phyloP scores from a whole-genome alignment of 108 stramenopile species.

The Skeletonema costatum region DNA sequence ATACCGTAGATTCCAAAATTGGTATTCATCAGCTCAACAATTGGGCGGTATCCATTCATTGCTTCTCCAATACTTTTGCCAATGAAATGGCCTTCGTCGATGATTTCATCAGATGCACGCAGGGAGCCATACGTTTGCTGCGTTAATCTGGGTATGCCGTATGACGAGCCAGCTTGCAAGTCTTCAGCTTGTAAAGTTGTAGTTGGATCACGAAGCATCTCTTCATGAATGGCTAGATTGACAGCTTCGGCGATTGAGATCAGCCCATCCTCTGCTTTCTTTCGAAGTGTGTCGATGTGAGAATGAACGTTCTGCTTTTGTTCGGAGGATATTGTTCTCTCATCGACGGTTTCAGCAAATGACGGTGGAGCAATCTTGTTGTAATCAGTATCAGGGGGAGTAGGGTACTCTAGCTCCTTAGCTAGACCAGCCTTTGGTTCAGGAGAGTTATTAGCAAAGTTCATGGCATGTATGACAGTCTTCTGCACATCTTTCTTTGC shows the following conservation, averaged over 20 bases:
- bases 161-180: conserved; percentile 70
- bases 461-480: conserved; percentile 50
- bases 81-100: conserved; percentile 80
- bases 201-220: conserved; percentile 65
- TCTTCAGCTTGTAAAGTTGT: conserved; percentile 73
- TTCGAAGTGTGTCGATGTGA: conserved; percentile 29
- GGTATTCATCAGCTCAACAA: conserved; percentile 77
- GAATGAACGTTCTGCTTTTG: conserved; percentile 17
- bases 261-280: conserved; percentile 40
- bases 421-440: conserved; percentile 51
- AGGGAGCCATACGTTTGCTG: conserved; percentile 65
- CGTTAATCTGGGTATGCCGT: conserved; percentile 64
- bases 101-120: conserved; percentile 72
- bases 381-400: conserved; percentile 61
- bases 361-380: conserved; percentile 42
- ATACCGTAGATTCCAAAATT: conserved; percentile 82
- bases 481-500: conserved; percentile 28
- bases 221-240: conserved; percentile 75
- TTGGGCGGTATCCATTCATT: conserved; percentile 78
- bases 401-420: conserved; percentile 64
- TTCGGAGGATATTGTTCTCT: conserved; percentile 25
- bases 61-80: conserved; percentile 74
- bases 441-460: conserved; percentile 51
- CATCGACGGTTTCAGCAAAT: conserved; percentile 33
- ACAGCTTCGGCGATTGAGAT: conserved; percentile 68